A percentile compares a stretch with the other conserved stretches of the same genome.
These are phyloP conservation scores for Bryoglossum gracile DNA, from an alignment of 495 filamentous ascomycete species.

Conservation along the genomic window DNA sequence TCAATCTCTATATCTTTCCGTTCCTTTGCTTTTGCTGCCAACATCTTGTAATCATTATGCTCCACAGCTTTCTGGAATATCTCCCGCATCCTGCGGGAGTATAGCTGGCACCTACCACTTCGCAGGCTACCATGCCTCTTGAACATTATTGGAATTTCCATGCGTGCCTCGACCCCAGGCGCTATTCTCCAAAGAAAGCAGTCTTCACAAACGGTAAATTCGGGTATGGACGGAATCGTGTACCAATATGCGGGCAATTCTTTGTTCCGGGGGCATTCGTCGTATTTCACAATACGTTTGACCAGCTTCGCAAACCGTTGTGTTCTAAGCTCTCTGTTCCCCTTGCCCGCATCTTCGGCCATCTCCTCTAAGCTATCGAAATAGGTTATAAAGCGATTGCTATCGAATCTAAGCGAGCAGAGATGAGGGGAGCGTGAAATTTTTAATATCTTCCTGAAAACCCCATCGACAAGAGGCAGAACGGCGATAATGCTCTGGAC, in stretches of 20 bases:
- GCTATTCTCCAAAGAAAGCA: constrained; percentile 29
- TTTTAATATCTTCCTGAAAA: constrained; percentile 34
- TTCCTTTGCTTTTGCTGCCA: constrained; percentile 28
- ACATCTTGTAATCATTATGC: constrained; percentile 43
- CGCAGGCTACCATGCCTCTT: constrained; percentile 1
- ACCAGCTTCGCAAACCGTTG: constrained; percentile 43
- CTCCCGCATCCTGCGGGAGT: constrained; percentile 50
- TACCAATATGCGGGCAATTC: constrained; percentile 48
- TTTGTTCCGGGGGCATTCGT: constrained; percentile 49
- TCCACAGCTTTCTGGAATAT: constrained; percentile 47
- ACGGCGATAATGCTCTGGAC: constrained; percentile 45
- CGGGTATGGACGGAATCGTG: constrained; percentile 52
- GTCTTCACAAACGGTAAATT: constrained; percentile 62
- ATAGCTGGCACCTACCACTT: constrained; percentile 47
- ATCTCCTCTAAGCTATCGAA: constrained; percentile 53
- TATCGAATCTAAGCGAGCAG: constrained; percentile 45
- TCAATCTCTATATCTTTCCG: constrained; percentile 15
- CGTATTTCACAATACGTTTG: constrained; percentile 41
- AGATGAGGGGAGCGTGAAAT: constrained; percentile 27
- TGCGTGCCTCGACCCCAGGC: constrained; percentile 18
- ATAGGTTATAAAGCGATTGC: constrained; percentile 49
- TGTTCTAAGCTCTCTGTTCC: constrained; percentile 35
- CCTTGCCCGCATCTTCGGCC: constrained; percentile 39
- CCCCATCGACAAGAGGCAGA: constrained; percentile 41
- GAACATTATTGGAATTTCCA: constrained; percentile 22